Percentiles rank a stretch among this genome's conserved stretches.
Evolutionary conservation across 75 land plant species (phyloP).

Genomic region (Sequoia sempervirens): DNA sequence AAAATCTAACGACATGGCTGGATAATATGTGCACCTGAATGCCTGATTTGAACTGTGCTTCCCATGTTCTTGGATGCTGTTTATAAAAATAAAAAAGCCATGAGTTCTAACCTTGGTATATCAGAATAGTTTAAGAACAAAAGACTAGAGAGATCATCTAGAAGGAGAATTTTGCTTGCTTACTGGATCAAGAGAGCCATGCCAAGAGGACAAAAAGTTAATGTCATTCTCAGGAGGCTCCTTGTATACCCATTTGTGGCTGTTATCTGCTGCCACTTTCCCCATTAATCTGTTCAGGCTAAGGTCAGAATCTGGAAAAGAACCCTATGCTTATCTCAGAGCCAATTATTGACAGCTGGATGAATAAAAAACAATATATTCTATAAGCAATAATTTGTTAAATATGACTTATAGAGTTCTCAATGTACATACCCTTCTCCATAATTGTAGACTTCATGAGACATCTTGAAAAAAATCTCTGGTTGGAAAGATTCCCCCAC

Average conservation of each 20-base stretch:
- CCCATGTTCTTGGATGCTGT: constrained; percentile 87
- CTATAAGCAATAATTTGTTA: not conserved
- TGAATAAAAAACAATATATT: not conserved
- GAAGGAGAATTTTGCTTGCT: constrained; percentile 9
- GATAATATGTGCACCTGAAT: constrained; percentile 39
- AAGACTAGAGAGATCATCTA: not conserved
- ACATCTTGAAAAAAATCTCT: constrained; percentile 78
- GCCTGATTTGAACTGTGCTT: constrained; percentile 65
- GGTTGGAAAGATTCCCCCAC: constrained; percentile 37
- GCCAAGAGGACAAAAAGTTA: constrained; percentile 50
- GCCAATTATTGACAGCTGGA: not conserved
- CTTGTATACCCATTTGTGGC: constrained; percentile 79
- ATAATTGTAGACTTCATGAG: constrained; percentile 74
- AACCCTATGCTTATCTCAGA: constrained; percentile 10
- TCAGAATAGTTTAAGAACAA: not conserved
- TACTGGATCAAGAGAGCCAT: constrained; percentile 61
- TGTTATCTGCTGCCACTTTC: constrained; percentile 74
- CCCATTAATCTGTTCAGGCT: constrained; percentile 58
- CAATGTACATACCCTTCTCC: constrained; percentile 66
- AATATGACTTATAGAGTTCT: not conserved
- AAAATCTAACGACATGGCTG: not conserved
- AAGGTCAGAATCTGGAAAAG: constrained; percentile 10
- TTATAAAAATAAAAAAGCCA: not conserved
- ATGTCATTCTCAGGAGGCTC: constrained; percentile 42
- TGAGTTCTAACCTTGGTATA: not conserved